A percentile compares a stretch with the other conserved stretches of the same genome.
Evolutionary conservation across 495 filamentous ascomycete genomes (phyloP).

Genomic region (Cercophora sp.): DNA sequence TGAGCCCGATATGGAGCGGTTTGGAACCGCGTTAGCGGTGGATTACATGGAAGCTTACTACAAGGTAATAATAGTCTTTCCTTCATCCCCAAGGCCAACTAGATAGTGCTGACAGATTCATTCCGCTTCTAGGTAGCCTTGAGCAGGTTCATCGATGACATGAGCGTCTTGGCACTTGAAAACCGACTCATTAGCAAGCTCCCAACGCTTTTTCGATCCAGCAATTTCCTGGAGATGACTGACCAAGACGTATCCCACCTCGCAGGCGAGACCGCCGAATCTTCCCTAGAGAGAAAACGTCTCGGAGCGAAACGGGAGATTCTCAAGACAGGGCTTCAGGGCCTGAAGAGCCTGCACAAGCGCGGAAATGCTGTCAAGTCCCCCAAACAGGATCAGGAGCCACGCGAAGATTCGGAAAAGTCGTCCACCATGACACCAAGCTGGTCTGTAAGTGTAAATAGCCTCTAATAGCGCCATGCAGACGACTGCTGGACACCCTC

Average conservation of each 20-base stretch:
- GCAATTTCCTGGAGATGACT: not conserved
- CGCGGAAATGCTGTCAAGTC: not conserved
- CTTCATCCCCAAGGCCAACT: not conserved
- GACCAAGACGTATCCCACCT: not conserved
- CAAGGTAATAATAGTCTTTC: constrained; percentile 27
- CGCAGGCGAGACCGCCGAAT: not conserved
- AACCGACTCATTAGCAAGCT: constrained; percentile 38
- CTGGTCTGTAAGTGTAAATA: no score
- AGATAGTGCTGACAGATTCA: constrained; percentile 7
- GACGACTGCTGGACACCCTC: no score
- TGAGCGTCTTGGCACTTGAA: constrained; percentile 51
- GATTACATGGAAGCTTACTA: constrained; percentile 42
- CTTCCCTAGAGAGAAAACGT: not conserved
- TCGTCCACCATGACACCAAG: not conserved
- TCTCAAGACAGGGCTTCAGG: not conserved
- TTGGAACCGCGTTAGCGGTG: constrained; percentile 22
- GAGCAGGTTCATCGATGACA: constrained; percentile 53
- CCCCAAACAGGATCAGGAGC: not conserved
- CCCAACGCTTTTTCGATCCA: not conserved
- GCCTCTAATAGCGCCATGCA: no score
- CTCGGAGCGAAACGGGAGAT: not conserved
- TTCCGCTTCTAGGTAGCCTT: constrained; percentile 43
- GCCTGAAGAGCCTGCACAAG: not conserved
- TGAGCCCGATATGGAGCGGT: constrained; percentile 30
- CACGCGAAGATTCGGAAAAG: not conserved